These are phyloP conservation scores for Thermomucor indicae-seudaticae DNA, from an alignment of 371 early-diverging fungal genomes.

Conservation along the genomic window DNA sequence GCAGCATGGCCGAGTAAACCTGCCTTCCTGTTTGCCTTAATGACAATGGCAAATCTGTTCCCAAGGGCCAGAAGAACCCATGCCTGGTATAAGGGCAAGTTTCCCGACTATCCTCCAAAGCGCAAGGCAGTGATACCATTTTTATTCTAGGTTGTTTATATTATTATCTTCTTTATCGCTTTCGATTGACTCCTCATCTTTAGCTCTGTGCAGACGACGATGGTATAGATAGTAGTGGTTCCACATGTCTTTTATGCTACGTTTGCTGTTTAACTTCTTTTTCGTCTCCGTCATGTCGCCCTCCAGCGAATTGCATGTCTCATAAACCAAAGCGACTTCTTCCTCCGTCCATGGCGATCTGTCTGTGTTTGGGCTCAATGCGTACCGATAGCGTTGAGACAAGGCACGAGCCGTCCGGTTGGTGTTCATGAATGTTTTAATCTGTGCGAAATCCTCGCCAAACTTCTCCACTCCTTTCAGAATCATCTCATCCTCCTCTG, in stretches of 20 bases:
- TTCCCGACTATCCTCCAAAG: slow-evolving; percentile 43
- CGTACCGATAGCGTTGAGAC: slow-evolving; percentile 34
- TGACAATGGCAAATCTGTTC: slow-evolving; percentile 52
- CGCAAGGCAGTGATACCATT: slow-evolving; percentile 64
- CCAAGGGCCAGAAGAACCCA: slow-evolving; percentile 60
- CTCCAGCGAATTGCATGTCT: slow-evolving; percentile 2
- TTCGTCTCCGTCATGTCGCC: slow-evolving; percentile 24
- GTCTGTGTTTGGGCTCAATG: slow-evolving; percentile 25
- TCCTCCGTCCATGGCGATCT: slow-evolving; percentile 33
- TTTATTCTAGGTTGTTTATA: slow-evolving; percentile 26
- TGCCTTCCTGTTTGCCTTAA: slow-evolving; percentile 47
- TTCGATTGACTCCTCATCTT: neutral
- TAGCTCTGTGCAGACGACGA: neutral
- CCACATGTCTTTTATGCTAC: slow-evolving; percentile 42
- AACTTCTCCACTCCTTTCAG: slow-evolving; percentile 22
- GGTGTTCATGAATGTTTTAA: slow-evolving; percentile 21
- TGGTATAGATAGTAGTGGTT: slow-evolving; percentile 23
- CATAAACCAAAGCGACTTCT: slow-evolving; percentile 17
- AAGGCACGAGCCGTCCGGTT: slow-evolving; percentile 36
- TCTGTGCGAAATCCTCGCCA: slow-evolving; percentile 28
- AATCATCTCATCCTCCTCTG: slow-evolving; percentile 25
- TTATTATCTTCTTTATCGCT: neutral
- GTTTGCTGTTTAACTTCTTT: slow-evolving; percentile 8
- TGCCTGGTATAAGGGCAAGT: slow-evolving; percentile 53
- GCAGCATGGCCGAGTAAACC: slow-evolving; percentile 40